Evolutionary conservation across 345 rosid species (phyloP), one percentile per base, ranked within the genome.

Genomic region (Rhizophora apiculata): DNA sequence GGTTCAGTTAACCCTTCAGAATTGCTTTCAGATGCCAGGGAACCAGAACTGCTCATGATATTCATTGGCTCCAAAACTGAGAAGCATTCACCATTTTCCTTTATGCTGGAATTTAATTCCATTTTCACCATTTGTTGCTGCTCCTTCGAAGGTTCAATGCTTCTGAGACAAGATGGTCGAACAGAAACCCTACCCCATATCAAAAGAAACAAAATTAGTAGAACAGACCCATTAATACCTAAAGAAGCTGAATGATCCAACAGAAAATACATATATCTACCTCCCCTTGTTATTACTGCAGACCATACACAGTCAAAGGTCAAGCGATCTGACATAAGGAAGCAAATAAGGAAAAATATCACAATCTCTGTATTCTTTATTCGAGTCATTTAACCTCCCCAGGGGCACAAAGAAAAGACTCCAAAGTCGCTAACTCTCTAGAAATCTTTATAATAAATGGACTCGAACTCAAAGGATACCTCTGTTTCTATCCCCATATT

Each of bases 151-250:
- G 75, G 68, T 75, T 85, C 82, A 59, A 73, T 11, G 68, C 77
- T 73, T 69, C 80, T 69, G 62, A 87, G 79, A 77, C 79, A 77
- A 30, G 92, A 78, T 53, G 88, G 76, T 13, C 90, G 72, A 30
- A 84, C 86, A 72, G 83, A 83, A 79, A 83, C 67, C 84, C 98
- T 92, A 78, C 67, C 65, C 19, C 30, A 57, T 46, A 77, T 58
- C 37, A 65, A 31, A 48, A 56, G 79, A 63, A 36, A 21, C 60
- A 56, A 56, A 24, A 21, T 56, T 21, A 56, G 29, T 16, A 56
- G 13, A 10, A 10, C 60, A 24, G 29, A 56, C 0, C 18, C 60
- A 56, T 27, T 10, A 27, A 30, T 24, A 56, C 31, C 49, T 43
- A 43, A 13, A 15, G 49, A 13, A 43, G 49, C 18, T 11, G 49